A percentile compares a stretch with the other conserved stretches of the same genome.
These are phyloP conservation scores for Cercospora nicotianae DNA, from an alignment of 2,329 filamentous ascomycete genomes.

Conservation along the genomic window DNA sequence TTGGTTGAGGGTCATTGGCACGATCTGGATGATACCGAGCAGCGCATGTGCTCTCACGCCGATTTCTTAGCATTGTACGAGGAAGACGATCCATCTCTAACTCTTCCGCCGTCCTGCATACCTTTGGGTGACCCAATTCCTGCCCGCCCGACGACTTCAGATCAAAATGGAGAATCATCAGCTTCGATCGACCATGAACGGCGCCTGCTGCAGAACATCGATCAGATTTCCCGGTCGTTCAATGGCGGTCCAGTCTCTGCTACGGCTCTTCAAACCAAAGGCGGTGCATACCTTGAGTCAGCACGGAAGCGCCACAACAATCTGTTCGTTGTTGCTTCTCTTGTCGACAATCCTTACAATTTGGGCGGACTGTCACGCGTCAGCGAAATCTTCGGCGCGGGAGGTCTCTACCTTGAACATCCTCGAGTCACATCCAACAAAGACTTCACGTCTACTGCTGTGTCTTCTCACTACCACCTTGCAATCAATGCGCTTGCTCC, in stretches of 20 bases:
- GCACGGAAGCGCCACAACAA: conserved; percentile 32
- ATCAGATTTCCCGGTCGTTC: conserved; percentile 23
- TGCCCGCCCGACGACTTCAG: background rate
- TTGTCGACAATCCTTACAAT: conserved; percentile 53
- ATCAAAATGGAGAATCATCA: background rate
- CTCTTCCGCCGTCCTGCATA: conserved; percentile 35
- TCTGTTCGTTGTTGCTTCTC: conserved; percentile 52
- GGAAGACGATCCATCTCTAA: conserved; percentile 25
- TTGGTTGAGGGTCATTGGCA: conserved; percentile 51
- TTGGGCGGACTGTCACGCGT: conserved; percentile 53
- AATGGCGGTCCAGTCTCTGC: conserved; percentile 14
- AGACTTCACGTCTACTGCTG: conserved; percentile 53
- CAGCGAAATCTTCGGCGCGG: conserved; percentile 53
- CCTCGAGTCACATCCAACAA: conserved; percentile 46
- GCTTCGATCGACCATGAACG: conserved; percentile 10
- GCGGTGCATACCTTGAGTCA: conserved; percentile 45
- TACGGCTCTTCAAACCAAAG: conserved; percentile 54
- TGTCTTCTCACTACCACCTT: conserved; percentile 52
- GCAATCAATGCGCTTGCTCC: conserved; percentile 43
- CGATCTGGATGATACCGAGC: conserved; percentile 45
- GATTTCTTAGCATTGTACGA: conserved; percentile 45
- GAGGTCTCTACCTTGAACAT: conserved; percentile 46
- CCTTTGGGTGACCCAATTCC: conserved; percentile 34
- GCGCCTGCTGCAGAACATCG: conserved; percentile 23
- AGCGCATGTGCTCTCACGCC: conserved; percentile 38